These are phyloP conservation scores for Phytophthora podocarpi DNA, from an alignment of 352 stramenopile genomes.

Conservation along the genomic window DNA sequence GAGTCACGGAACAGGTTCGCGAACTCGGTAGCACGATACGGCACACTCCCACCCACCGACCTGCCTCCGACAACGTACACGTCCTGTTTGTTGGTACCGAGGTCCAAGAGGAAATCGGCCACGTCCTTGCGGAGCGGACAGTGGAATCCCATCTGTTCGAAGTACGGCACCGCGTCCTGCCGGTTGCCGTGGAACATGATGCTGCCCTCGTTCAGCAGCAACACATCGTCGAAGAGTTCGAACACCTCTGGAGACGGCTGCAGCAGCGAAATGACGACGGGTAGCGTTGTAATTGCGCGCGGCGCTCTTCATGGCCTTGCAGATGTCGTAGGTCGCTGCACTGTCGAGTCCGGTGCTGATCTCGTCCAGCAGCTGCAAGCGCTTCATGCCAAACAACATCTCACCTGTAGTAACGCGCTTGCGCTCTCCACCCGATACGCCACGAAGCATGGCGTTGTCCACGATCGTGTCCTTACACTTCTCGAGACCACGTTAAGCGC, in stretches of 20 bases:
- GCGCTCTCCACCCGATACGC: slow-evolving; percentile 76
- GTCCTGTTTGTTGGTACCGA: slow-evolving; percentile 50
- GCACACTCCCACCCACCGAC: too few species aligned
- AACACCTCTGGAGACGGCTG: slow-evolving; percentile 94
- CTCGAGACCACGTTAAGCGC: slow-evolving; percentile 58
- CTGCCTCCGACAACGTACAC: too few species aligned
- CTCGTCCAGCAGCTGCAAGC: slow-evolving; percentile 87
- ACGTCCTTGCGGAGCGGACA: slow-evolving; percentile 70
- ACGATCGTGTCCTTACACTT: slow-evolving; percentile 68
- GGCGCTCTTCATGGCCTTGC: slow-evolving; percentile 50
- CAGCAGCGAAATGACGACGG: slow-evolving; percentile 81
- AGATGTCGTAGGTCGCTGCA: slow-evolving; percentile 68
- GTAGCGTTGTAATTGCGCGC: too few species aligned
- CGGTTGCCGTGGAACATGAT: slow-evolving; percentile 88
- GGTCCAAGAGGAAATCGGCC: slow-evolving; percentile 90
- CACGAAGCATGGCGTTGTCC: slow-evolving; percentile 63
- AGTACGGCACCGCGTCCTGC: slow-evolving; percentile 82
- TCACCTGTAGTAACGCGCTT: slow-evolving; percentile 81
- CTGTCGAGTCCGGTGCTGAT: slow-evolving; percentile 71
- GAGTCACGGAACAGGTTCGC: too few species aligned
- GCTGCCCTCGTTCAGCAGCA: slow-evolving; percentile 90
- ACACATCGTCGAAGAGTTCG: slow-evolving; percentile 92
- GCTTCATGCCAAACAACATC: slow-evolving; percentile 85
- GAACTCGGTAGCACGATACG: slow-evolving; percentile 54
- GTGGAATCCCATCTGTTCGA: slow-evolving; percentile 67